These are phyloP conservation scores for Magnusiomyces tetraspermus DNA, from an alignment of 1,139 yeast genomes.

Conservation along the genomic window DNA sequence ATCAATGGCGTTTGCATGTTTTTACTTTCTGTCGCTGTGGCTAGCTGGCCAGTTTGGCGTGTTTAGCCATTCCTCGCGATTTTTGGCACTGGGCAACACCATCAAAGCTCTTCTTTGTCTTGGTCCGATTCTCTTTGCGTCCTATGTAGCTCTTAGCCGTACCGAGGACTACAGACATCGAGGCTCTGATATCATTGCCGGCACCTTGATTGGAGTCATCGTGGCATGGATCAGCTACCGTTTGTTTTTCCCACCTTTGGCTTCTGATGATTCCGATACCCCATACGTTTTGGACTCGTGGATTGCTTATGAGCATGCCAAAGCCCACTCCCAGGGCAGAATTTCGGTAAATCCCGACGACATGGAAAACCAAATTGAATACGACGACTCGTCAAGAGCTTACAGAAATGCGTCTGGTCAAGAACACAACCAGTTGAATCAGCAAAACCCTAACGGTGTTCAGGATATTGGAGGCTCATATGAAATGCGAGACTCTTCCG, in stretches of 20 bases:
- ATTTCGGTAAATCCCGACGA: not conserved
- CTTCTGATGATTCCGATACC: constrained; percentile 4
- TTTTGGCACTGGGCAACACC: not conserved
- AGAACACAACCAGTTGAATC: not conserved
- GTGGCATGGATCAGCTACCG: constrained; percentile 42
- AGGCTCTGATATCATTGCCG: constrained; percentile 55
- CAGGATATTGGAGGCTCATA: not conserved
- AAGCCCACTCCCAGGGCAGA: not conserved
- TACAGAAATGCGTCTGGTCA: not conserved
- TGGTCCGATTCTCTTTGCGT: constrained; percentile 11
- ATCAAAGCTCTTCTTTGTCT: constrained; percentile 1
- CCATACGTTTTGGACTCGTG: constrained; percentile 4
- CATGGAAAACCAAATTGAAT: not conserved
- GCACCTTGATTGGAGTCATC: constrained; percentile 43
- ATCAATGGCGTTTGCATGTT: constrained; percentile 56
- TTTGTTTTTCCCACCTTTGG: constrained; percentile 12
- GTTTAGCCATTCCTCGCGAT: constrained; percentile 15
- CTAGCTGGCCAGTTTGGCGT: constrained; percentile 46
- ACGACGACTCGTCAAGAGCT: not conserved
- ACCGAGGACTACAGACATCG: constrained; percentile 68
- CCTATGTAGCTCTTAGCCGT: constrained; percentile 12
- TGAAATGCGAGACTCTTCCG: not conserved
- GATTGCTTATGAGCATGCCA: not conserved
- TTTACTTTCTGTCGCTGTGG: constrained; percentile 56
- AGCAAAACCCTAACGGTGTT: not conserved